phyloP scores from a whole-genome alignment of 495 filamentous ascomycete genomes.

The Tetracladium marchalianum region DNA sequence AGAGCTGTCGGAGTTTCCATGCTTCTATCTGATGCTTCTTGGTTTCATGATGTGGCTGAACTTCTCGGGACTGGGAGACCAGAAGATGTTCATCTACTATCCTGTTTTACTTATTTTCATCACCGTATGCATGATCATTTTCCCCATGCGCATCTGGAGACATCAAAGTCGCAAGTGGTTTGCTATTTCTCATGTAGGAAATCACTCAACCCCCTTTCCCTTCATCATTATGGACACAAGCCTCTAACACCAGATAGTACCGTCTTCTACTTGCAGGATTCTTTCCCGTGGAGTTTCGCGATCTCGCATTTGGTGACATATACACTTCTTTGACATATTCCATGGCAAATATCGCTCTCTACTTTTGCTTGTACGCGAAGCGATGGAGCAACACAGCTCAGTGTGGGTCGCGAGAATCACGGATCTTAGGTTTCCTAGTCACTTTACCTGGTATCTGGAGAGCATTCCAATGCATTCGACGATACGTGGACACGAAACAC shows the following conservation, averaged over 20 bases:
- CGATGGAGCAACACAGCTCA: constrained; percentile 43
- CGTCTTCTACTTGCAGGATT: constrained; percentile 55
- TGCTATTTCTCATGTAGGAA: constrained; percentile 49
- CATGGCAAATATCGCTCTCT: constrained; percentile 65
- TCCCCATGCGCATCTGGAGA: constrained; percentile 50
- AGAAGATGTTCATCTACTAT: constrained; percentile 54
- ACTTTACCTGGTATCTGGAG: constrained; percentile 56
- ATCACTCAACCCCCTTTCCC: neutral
- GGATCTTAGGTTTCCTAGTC: constrained; percentile 58
- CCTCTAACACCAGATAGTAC: constrained; percentile 31
- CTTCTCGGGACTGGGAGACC: constrained; percentile 42
- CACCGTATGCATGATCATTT: constrained; percentile 42
- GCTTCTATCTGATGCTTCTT: constrained; percentile 26
- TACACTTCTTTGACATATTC: constrained; percentile 65
- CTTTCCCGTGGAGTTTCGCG: constrained; percentile 66
- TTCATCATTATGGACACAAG: constrained; percentile 17
- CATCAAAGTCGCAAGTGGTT: constrained; percentile 56
- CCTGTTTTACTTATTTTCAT: constrained; percentile 54
- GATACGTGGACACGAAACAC: constrained; percentile 58
- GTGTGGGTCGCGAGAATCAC: constrained; percentile 58
- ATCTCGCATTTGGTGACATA: constrained; percentile 75
- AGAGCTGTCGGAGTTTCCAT: constrained; percentile 35
- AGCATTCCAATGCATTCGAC: constrained; percentile 58
- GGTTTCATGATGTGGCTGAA: constrained; percentile 57
- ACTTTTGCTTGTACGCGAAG: constrained; percentile 62